These are phyloP conservation scores for Mycena latifolia DNA, from an alignment of 768 basidiomycete species.

Conservation along the genomic window DNA sequence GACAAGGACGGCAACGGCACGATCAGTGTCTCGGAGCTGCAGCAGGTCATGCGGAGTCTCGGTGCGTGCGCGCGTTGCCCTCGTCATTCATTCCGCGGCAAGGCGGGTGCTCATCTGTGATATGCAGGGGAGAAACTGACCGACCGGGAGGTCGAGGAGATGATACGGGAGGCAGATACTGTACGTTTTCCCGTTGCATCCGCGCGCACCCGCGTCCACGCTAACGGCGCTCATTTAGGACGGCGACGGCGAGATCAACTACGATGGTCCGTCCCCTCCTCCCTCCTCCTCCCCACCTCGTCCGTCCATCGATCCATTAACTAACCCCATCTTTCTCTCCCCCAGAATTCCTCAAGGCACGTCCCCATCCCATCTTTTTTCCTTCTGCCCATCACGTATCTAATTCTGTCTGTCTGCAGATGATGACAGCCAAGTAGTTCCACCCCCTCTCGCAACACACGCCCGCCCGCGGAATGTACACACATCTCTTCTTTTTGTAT, in stretches of 20 bases:
- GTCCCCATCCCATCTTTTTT: slow-evolving; percentile 23
- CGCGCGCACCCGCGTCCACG: too few relatives aligned
- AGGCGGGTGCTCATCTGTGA: not conserved
- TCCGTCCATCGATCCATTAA: not conserved
- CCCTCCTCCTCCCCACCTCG: not conserved
- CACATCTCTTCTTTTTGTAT: slow-evolving; percentile 19
- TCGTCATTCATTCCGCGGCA: not conserved
- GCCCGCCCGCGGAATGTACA: slow-evolving; percentile 19
- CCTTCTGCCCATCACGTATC: slow-evolving; percentile 16
- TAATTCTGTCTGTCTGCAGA: slow-evolving; percentile 56
- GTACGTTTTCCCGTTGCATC: slow-evolving; percentile 46
- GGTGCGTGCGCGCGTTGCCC: slow-evolving; percentile 61
- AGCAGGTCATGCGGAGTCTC: slow-evolving; percentile 92
- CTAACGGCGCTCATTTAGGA: slow-evolving; percentile 62
- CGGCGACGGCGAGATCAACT: slow-evolving; percentile 89
- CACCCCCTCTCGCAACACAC: too few relatives aligned
- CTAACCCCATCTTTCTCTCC: slow-evolving; percentile 1
- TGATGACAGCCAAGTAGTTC: slow-evolving; percentile 79
- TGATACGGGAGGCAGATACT: slow-evolving; percentile 91
- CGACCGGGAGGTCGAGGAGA: slow-evolving; percentile 84
- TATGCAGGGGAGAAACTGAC: slow-evolving; percentile 78
- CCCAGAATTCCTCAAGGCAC: slow-evolving; percentile 83
- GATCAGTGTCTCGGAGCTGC: slow-evolving; percentile 88
- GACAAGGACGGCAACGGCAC: slow-evolving; percentile 96
- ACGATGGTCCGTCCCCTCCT: slow-evolving; percentile 60